Evolutionary conservation across 306 rosid species (phyloP), one percentile per base, ranked within the genome.

Genomic region (Rosa persica): DNA sequence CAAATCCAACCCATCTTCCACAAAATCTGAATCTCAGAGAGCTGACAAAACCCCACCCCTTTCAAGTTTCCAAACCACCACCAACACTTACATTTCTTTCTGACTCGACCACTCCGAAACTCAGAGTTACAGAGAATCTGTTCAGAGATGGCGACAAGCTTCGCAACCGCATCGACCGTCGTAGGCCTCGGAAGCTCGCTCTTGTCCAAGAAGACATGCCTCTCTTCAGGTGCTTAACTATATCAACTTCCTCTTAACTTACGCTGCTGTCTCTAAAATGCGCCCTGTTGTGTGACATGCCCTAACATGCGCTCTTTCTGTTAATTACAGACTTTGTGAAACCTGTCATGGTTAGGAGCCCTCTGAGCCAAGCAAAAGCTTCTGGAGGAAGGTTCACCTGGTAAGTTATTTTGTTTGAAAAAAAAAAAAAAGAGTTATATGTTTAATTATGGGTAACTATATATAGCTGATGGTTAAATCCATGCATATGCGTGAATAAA

Each of bases 341-440:
- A 83, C 67, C 93, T 1, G 52, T 77, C 9, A 84, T 81, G 67
- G 89, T 73, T 4, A 86, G 93, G 82, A 92, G 90, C 72, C 97
- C 97, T 47, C 76, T 94, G 62, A 76, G 76, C 66, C 85, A 86
- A 79, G 83, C 72, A 9, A 40, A 86, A 69, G 89, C 90, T n/a
- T 71, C 85, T 7, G 88, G 90, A 42, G 91, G 89, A 34, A 94
- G 71, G 84, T 62, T 86, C 44, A 89, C 90, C 1, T 94, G 97
- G 97, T 94, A 89, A 87, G 62, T 9, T 65, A 23, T 55, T 27
- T 60, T 8, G 11, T 39, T 52, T 9, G 2, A 66, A 38, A 13
- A 36, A 66, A 6, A 66, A 38, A 13, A 36, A 66, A 66, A 17
- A 0, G 12, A 34, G 17, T 11, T 13, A 0, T 4, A 36, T 66